Percentiles rank a stretch among this genome's conserved stretches.
phyloP scores from a whole-genome alignment of 306 rosid species.

The Cajanus cajan region DNA sequence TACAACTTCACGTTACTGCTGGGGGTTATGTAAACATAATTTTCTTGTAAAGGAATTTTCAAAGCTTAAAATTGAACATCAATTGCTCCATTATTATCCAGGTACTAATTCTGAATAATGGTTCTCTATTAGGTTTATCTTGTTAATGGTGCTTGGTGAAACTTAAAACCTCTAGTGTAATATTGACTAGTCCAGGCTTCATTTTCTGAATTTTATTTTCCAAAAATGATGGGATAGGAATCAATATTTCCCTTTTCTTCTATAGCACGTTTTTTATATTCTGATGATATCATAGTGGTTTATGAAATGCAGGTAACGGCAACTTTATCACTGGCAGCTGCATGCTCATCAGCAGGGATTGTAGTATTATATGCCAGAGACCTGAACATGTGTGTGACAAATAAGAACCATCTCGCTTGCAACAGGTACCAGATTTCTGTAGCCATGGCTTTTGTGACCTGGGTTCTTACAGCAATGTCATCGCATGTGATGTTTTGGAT shows the following conservation, averaged over 20 bases:
- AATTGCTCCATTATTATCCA: background rate
- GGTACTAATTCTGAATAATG: background rate
- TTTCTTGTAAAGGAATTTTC: background rate
- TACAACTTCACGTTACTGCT: background rate
- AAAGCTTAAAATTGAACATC: background rate
- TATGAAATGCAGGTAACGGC: slow-evolving; percentile 78
- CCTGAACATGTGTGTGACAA: slow-evolving; percentile 44
- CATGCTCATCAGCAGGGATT: slow-evolving; percentile 86
- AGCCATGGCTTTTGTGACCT: slow-evolving; percentile 75
- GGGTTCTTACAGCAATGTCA: slow-evolving; percentile 76
- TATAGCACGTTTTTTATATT: background rate
- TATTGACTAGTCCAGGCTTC: background rate
- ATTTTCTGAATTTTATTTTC: background rate
- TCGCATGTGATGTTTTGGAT: slow-evolving; percentile 96
- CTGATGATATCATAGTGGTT: background rate
- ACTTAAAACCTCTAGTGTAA: background rate
- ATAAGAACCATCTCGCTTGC: slow-evolving; percentile 43
- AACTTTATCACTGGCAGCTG: slow-evolving; percentile 86
- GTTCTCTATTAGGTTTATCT: background rate
- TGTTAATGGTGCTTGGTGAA: slow-evolving; percentile 6
- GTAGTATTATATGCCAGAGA: slow-evolving; percentile 59
- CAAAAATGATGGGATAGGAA: background rate
- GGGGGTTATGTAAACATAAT: background rate
- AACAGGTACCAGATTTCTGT: slow-evolving; percentile 62
- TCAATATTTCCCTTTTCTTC: background rate